Base-by-base conservation (phyloP, 371 early-diverging fungal species). In the Mortierella sp. region DNA sequence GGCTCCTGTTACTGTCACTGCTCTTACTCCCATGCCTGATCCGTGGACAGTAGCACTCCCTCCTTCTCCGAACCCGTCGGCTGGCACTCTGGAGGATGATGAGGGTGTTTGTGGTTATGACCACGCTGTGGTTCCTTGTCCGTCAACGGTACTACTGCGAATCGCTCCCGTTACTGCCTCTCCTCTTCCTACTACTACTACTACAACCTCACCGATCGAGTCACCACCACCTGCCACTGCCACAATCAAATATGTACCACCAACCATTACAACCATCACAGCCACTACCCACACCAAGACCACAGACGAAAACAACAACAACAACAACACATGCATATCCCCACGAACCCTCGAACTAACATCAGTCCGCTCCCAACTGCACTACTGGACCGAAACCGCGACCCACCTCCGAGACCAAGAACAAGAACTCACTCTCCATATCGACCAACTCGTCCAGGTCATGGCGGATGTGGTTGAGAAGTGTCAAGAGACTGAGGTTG, bases 321-420 rank as follows among this genome's bases (percentile, higher is more conserved):
- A 4, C 1, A 46, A 32, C 24, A 44, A 14, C 12, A 24, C 48
- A 7, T 41, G 46, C 11, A n/a, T 29, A 4, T 76, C 82, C 0
- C 78, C 82, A 18, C 35, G 72, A 18, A 49, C 82, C 7, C 49
- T 77, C 3, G 82, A 82, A 35, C 49, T 82, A 6, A 43, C 51
- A 18, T 51, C 70, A 7, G 41, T 75, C n/a, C 21, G 72, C 5
- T 24, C 54, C 1, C 82, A 82, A 71, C 38, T 82, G 10, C 32
- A 29, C 55, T 70, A 77, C 18, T 82, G 82, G 82, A 60, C 71
- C 16, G 74, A 75, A 46, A 71, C 75, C 0, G 82, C 75, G 7
- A n/a, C 63, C 12, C 49, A 29, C 14, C 82, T 82, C 6, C 77
- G 78, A 0, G 75, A 74, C 63, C 82, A 77, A 58, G 82, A 82